Evolutionary conservation across 306 rosid genomes (phyloP).

Genomic region (Boehmeria nivea): DNA sequence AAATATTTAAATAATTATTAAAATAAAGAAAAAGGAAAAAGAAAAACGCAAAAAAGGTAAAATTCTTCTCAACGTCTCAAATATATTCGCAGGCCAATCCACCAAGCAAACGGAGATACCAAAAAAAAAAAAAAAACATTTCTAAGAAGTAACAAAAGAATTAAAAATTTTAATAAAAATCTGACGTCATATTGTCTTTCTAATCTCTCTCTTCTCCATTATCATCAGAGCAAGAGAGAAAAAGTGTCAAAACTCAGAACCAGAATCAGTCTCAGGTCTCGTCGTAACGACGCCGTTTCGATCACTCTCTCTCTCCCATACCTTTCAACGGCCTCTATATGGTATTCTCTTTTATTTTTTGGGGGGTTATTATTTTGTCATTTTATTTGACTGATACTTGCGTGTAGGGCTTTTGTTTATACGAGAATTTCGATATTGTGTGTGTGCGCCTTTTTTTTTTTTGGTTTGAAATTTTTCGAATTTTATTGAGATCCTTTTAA

Average conservation of each 20-base stretch:
- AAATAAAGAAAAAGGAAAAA: no score
- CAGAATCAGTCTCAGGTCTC: slow-evolving; percentile 1
- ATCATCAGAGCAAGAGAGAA: neutral
- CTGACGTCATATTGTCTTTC: neutral
- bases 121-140: neutral
- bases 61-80: neutral
- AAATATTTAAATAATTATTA: no score
- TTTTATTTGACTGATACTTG: neutral
- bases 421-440: neutral
- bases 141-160: neutral
- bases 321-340: slow-evolving; percentile 4
- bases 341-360: slow-evolving; percentile 16
- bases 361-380: neutral
- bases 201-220: neutral
- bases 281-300: neutral
- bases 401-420: neutral
- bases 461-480: neutral
- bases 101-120: slow-evolving; percentile 14
- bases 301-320: neutral
- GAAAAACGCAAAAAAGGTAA: no score
- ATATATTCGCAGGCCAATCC: slow-evolving; percentile 1
- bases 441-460: neutral
- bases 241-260: slow-evolving; percentile 4
- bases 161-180: neutral
- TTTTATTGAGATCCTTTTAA: neutral